Conservation (phyloP, 164 flowering plant species). For the Houttuynia cordata region DNA sequence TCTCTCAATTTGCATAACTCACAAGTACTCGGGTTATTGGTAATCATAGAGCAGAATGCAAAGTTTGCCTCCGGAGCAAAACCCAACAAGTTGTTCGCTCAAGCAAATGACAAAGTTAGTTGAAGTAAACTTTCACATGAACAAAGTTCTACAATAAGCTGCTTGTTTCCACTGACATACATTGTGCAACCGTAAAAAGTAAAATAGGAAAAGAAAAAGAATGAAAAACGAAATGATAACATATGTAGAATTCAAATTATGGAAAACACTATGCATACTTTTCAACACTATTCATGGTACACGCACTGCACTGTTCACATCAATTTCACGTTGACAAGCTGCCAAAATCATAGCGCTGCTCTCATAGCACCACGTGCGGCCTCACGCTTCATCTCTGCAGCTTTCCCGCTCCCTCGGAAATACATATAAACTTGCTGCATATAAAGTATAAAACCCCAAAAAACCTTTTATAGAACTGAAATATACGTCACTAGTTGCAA, state of each 20-base stretch:
- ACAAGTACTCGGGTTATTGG: no score
- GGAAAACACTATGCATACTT: no score
- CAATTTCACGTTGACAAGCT: neutral
- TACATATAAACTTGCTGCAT: constrained; percentile 92
- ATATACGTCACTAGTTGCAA: neutral
- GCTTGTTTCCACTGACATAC: neutral
- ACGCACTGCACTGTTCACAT: neutral
- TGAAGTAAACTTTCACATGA: no score
- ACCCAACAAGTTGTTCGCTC: no score
- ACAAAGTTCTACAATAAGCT: neutral
- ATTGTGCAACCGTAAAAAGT: neutral
- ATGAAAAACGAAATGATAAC: neutral
- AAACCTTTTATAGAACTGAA: neutral
- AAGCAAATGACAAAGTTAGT: no score
- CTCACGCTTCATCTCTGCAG: constrained; percentile 63
- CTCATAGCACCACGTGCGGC: constrained; percentile 66
- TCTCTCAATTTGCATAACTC: no score
- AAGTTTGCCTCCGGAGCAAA: no score
- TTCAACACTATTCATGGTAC: no score
- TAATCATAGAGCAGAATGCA: no score
- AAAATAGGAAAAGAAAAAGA: neutral
- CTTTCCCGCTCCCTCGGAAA: constrained; percentile 83
- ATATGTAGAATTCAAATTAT: no score
- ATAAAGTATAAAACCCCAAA: neutral
- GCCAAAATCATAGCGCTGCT: constrained; percentile 32